Evolutionary conservation across 805 yeast species (phyloP), one percentile per base, ranked within the genome.

Genomic region (Metschnikowia shivogae): DNA sequence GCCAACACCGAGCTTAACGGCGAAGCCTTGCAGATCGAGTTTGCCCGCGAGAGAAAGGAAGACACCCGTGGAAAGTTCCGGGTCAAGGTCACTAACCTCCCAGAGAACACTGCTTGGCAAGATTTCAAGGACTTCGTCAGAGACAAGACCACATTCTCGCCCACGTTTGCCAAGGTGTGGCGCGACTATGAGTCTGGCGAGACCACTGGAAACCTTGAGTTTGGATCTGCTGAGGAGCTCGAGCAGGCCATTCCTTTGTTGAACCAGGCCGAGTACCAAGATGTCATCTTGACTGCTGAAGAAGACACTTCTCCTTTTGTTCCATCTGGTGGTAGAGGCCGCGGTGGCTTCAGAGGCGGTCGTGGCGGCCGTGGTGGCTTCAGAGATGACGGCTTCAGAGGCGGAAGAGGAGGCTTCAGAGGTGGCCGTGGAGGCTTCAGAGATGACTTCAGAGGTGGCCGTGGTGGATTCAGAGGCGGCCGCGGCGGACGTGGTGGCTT

Each of bases 91-190:
- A 67, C 78, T 55, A 80, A 80, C 66, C 73, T 86, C 59, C 90
- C 90, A 56, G 85, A 82, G 56, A 82, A 82, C 51, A 76, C 86
- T 46, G 82, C 88, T 42, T 86, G 95, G 95, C 93, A 86, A 74
- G 92, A 85, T 59, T 77, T 86, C 62, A 86, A 89, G 73, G 98
- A 92, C 72, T 81, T 87, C 62, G 89, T 89, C 54, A 78, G 95
- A 63, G 89, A 85, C 50, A 84, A 80, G 67, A 80, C 78, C 45
- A 71, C 77, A 51, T 64, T 76, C 52, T 77, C 80, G 47, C 86
- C 89, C 46, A 78, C 84, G 29, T 85, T 83, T 54, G 72, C 73
- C 56, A 67, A 70, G 62, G 72, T 70, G 65, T 76, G 58, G 71
- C 74, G 72, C 64, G 75, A 65, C 67, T 76, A 60, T 61, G 73